A percentile compares a stretch with the other conserved stretches of the same genome.
Evolutionary conservation across 495 filamentous ascomycete genomes (phyloP).

Genomic region (Podospora australis): DNA sequence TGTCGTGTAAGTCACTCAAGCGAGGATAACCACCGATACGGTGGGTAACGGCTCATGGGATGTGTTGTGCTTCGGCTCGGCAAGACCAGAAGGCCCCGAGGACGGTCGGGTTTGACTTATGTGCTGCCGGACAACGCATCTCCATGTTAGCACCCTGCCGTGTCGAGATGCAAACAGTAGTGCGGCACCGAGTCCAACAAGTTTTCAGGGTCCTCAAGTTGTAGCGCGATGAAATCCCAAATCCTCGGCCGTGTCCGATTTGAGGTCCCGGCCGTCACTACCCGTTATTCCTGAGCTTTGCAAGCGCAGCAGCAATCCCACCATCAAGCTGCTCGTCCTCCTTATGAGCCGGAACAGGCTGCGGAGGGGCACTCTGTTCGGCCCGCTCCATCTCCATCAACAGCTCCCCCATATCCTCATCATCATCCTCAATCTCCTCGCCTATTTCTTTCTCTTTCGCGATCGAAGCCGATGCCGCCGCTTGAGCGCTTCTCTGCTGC

Average conservation of each 20-base stretch:
- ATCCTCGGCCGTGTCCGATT: neutral
- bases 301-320: constrained; percentile 48
- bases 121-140: neutral
- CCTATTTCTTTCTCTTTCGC: neutral
- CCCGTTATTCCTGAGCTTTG: constrained; percentile 42
- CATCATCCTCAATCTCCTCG: constrained; percentile 10
- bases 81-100: no score
- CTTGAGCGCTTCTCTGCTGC: no score
- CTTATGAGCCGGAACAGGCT: neutral
- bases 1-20: no score
- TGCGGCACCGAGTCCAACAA: no score
- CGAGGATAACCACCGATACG: no score
- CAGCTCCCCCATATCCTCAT: constrained; percentile 44
- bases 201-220: neutral
- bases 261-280: constrained; percentile 14
- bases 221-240: no score
- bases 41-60: no score
- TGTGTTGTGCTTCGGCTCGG: no score
- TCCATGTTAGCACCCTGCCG: neutral
- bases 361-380: neutral
- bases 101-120: neutral
- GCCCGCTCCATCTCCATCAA: constrained; percentile 38
- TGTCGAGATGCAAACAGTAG: constrained; percentile 1
- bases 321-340: constrained; percentile 40
- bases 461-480: no score